These are phyloP conservation scores for Typha latifolia DNA, from an alignment of 176 grass and related monocot species.

Conservation along the genomic window DNA sequence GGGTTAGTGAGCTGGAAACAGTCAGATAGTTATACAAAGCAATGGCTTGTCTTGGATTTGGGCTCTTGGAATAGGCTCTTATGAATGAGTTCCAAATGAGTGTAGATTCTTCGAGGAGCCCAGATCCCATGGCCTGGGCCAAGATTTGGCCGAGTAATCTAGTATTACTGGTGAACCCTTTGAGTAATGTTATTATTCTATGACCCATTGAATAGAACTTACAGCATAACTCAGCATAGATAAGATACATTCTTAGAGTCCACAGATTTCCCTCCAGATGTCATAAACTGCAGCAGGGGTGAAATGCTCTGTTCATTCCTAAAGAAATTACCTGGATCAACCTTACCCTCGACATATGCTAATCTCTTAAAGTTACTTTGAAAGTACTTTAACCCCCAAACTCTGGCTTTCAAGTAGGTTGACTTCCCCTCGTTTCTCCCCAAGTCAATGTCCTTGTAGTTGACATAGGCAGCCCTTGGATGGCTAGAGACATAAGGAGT, in stretches of 20 bases:
- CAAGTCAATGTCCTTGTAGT: slow-evolving; percentile 70
- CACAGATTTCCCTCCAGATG: too few relatives aligned
- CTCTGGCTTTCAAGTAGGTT: slow-evolving; percentile 33
- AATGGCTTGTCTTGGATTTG: background rate
- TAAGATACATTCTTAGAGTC: too few relatives aligned
- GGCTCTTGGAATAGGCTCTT: background rate
- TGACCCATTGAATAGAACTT: background rate
- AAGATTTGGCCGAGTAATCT: background rate
- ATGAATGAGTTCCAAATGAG: slow-evolving; percentile 2
- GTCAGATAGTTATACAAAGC: background rate
- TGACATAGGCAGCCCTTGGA: slow-evolving; percentile 58
- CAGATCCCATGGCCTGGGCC: background rate
- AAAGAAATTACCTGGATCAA: slow-evolving; percentile 72
- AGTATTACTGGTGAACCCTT: background rate
- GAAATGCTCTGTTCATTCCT: slow-evolving; percentile 86
- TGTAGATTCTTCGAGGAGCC: background rate
- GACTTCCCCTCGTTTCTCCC: slow-evolving; percentile 38
- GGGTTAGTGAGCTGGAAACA: background rate
- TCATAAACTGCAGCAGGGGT: slow-evolving; percentile 14
- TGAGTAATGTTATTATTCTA: background rate
- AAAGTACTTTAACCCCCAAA: slow-evolving; percentile 67
- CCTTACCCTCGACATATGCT: slow-evolving; percentile 49
- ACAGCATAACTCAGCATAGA: too few relatives aligned
- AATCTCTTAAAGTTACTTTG: slow-evolving; percentile 50
- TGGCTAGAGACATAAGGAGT: slow-evolving; percentile 37